These are phyloP conservation scores for Saccharomycopsis hybrid DNA, from an alignment of 1,139 yeast genomes.

Conservation along the genomic window DNA sequence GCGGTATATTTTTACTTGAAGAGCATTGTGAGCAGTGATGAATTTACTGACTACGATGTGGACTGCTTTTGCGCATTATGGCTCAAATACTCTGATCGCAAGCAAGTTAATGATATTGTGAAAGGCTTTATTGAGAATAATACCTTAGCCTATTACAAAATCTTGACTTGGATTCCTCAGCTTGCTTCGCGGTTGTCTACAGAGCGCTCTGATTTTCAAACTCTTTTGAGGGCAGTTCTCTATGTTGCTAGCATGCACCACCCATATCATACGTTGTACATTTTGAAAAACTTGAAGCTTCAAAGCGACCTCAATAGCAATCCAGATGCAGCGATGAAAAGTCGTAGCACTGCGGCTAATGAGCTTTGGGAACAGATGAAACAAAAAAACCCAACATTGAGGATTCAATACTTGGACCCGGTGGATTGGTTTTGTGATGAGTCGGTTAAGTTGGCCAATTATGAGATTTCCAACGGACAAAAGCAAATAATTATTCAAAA, in stretches of 20 bases:
- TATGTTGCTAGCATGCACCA: slow-evolving; percentile 48
- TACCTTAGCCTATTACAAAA: slow-evolving; percentile 49
- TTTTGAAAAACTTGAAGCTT: slow-evolving; percentile 50
- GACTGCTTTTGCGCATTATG: slow-evolving; percentile 84
- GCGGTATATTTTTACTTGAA: slow-evolving; percentile 58
- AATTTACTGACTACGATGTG: slow-evolving; percentile 49
- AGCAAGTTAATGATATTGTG: slow-evolving; percentile 34
- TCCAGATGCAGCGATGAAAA: slow-evolving; percentile 25
- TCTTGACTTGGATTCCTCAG: slow-evolving; percentile 81
- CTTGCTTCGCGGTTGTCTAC: slow-evolving; percentile 62
- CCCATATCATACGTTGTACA: slow-evolving; percentile 74
- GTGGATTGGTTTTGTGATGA: slow-evolving; percentile 46
- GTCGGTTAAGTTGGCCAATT: slow-evolving; percentile 46
- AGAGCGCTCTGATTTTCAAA: slow-evolving; percentile 49
- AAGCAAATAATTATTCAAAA: slow-evolving; percentile 34
- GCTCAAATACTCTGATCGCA: slow-evolving; percentile 54
- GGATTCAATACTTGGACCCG: slow-evolving; percentile 31
- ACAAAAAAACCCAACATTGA: slow-evolving; percentile 23
- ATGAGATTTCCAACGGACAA: slow-evolving; percentile 34
- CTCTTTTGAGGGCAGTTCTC: slow-evolving; percentile 44
- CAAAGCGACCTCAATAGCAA: slow-evolving; percentile 30
- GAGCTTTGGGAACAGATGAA: slow-evolving; percentile 33
- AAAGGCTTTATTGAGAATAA: slow-evolving; percentile 28
- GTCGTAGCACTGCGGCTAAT: slow-evolving; percentile 48
- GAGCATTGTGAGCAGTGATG: slow-evolving; percentile 41